These are phyloP conservation scores for Pascua guehoae DNA, from an alignment of 1,284 basidiomycete genomes.

Conservation along the genomic window DNA sequence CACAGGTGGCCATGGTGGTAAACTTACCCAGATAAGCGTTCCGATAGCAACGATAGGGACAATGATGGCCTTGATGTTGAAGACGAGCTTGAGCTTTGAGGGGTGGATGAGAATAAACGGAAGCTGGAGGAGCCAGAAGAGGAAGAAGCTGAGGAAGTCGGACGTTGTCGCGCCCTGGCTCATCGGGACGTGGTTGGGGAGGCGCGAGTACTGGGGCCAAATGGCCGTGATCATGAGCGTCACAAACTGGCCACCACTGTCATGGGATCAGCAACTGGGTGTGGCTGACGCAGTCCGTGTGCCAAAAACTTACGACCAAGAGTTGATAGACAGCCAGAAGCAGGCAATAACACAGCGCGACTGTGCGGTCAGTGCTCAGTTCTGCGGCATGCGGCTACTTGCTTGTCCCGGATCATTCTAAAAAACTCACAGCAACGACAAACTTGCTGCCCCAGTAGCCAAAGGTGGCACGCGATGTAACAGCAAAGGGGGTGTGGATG, in stretches of 20 bases:
- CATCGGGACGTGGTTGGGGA: constrained; percentile 21
- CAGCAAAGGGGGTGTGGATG: constrained; percentile 62
- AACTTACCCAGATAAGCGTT: constrained; percentile 62
- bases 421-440: constrained; percentile 62
- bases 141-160: constrained; percentile 61
- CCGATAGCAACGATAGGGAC: constrained; percentile 64
- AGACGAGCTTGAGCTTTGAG: constrained; percentile 65
- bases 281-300: constrained; percentile 9
- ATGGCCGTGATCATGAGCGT: constrained; percentile 24
- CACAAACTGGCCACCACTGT: constrained; percentile 26
- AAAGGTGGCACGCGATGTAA: constrained; percentile 67
- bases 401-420: neutral
- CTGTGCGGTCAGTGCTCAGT: constrained; percentile 2
- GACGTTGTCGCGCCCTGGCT: constrained; percentile 40
- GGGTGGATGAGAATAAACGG: constrained; percentile 70
- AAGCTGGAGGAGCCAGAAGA: constrained; percentile 59
- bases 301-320: constrained; percentile 37
- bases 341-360: constrained; percentile 56
- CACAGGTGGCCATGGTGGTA: too few relatives aligned
- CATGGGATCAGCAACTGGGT: neutral
- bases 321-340: constrained; percentile 69
- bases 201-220: constrained; percentile 21
- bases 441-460: constrained; percentile 57
- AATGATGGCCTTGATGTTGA: constrained; percentile 60
- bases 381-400: neutral